These are phyloP conservation scores for Chamaecrista fasciculata DNA, from an alignment of 306 rosid genomes.

Conservation along the genomic window DNA sequence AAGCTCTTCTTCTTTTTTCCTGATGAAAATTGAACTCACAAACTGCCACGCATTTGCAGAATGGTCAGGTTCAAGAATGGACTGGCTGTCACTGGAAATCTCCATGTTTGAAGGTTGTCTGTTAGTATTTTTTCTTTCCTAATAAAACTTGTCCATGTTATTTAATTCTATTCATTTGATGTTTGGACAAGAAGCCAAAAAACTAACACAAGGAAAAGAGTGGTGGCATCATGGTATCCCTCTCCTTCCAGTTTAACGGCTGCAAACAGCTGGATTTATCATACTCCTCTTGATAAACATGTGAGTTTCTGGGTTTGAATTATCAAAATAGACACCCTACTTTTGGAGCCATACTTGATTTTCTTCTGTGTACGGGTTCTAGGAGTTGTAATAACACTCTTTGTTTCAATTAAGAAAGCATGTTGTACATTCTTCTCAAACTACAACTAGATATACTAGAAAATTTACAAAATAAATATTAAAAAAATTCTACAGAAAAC, in stretches of 20 bases:
- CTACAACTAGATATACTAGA: not conserved
- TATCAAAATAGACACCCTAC: not conserved
- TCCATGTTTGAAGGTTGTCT: not conserved
- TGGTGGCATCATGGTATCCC: not conserved
- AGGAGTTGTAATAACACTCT: not conserved
- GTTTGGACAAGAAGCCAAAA: not conserved
- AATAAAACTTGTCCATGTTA: not conserved
- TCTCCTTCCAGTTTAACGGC: not conserved
- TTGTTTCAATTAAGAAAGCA: not conserved
- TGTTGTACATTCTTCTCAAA: not conserved
- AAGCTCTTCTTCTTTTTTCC: no score
- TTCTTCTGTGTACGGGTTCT: not conserved
- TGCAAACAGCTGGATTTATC: not conserved
- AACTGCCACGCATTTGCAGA: not conserved
- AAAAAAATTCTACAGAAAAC: not conserved
- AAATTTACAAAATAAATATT: not conserved
- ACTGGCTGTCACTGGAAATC: not conserved
- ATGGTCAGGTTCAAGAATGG: not conserved
- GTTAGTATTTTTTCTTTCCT: no score
- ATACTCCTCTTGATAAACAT: not conserved
- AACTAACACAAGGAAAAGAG: not conserved
- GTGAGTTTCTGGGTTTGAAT: not conserved
- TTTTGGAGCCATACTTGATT: not conserved
- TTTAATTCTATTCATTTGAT: not conserved
- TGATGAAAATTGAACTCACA: no score